These are phyloP conservation scores for Fusarium robinianum DNA, from an alignment of 2,329 filamentous ascomycete species.

Conservation along the genomic window DNA sequence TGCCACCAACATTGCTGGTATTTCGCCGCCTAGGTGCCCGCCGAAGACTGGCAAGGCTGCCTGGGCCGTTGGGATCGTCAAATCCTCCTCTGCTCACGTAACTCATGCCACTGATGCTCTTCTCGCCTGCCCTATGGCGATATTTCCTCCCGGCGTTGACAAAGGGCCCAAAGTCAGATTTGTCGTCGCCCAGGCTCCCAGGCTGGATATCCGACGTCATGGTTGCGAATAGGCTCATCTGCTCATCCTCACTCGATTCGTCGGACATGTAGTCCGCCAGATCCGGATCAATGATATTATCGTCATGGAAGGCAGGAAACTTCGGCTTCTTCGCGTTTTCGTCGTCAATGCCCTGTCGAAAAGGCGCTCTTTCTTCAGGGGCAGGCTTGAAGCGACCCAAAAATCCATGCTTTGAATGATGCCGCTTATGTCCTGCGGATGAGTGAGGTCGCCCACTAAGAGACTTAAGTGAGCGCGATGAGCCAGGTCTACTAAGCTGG, in stretches of 20 bases:
- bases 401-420: slow-evolving; percentile 86
- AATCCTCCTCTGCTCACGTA: slow-evolving; percentile 66
- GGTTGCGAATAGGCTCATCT: slow-evolving; percentile 81
- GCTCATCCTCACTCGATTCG: slow-evolving; percentile 90
- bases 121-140: slow-evolving; percentile 73
- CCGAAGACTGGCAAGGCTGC: slow-evolving; percentile 61
- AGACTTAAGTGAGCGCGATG: slow-evolving; percentile 85
- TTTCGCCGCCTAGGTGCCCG: slow-evolving; percentile 75
- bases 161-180: slow-evolving; percentile 71
- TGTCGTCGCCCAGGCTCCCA: slow-evolving; percentile 74
- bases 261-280: slow-evolving; percentile 95
- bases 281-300: slow-evolving; percentile 98
- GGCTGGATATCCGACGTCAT: slow-evolving; percentile 69
- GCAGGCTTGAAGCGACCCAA: slow-evolving; percentile 74
- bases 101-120: slow-evolving; percentile 72
- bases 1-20: slow-evolving; percentile 78
- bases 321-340: slow-evolving; percentile 67
- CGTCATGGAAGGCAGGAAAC: slow-evolving; percentile 92
- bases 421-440: slow-evolving; percentile 73
- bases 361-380: slow-evolving; percentile 83
- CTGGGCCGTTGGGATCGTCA: slow-evolving; percentile 64
- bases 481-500: slow-evolving; percentile 86
- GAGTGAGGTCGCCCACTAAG: slow-evolving; percentile 75
- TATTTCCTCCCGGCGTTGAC: slow-evolving; percentile 76
- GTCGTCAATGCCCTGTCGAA: slow-evolving; percentile 73